Conservation (phyloP, 2,329 filamentous ascomycete species). For the Trichophyton verrucosum region DNA sequence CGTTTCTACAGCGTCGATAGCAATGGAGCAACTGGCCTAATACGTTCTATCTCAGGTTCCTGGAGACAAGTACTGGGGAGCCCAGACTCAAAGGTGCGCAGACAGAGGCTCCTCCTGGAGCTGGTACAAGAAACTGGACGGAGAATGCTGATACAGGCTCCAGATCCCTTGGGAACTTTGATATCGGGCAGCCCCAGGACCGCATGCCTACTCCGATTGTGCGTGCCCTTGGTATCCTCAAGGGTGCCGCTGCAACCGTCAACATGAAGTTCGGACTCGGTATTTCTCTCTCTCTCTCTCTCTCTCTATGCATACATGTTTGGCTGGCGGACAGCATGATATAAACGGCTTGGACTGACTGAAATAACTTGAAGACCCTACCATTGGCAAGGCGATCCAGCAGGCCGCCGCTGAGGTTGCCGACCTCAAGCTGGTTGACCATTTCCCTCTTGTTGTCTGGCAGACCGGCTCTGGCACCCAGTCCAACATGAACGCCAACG, state of each 20-base stretch:
- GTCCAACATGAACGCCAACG: constrained; percentile 99
- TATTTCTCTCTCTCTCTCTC: constrained; percentile 19
- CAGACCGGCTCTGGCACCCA: constrained; percentile 97
- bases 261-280: constrained; percentile 89
- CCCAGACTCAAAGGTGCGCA: constrained; percentile 71
- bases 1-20: background rate
- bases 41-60: constrained; percentile 43
- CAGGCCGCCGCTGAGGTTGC: constrained; percentile 90
- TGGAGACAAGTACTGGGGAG: constrained; percentile 94
- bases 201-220: constrained; percentile 92
- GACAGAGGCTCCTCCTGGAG: background rate
- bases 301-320: too few species aligned
- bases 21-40: background rate
- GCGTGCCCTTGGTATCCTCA: constrained; percentile 89
- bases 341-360: too few species aligned
- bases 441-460: constrained; percentile 98
- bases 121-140: background rate
- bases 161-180: constrained; percentile 85
- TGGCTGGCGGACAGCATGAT: too few species aligned
- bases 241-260: constrained; percentile 88
- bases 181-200: constrained; percentile 98
- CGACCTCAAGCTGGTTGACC: constrained; percentile 82
- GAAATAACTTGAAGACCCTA: constrained; percentile 50
- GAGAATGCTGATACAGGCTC: constrained; percentile 1
- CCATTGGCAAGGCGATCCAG: constrained; percentile 83